A percentile compares a stretch with the other conserved stretches of the same genome.
Evolutionary conservation across 148 eudicot species (phyloP).

Genomic region (Rhododendron vialii): DNA sequence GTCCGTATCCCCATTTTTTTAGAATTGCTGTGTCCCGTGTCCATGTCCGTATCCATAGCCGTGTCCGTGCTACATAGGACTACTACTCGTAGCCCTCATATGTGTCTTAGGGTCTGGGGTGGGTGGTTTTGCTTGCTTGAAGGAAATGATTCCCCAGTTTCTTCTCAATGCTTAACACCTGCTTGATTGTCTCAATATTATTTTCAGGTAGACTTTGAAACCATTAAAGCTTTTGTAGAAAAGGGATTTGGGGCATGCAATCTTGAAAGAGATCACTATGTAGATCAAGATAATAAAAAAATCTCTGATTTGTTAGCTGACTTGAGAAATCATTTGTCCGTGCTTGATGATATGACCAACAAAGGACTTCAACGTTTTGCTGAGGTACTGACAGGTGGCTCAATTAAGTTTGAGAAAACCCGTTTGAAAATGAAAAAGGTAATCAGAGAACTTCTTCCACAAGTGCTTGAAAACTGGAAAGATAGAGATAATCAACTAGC

Average conservation of each 20-base stretch:
- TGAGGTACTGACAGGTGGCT: slow-evolving; percentile 44
- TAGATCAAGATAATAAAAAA: slow-evolving; percentile 14
- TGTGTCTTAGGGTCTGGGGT: neutral
- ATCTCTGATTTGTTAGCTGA: slow-evolving; percentile 14
- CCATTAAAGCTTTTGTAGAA: slow-evolving; percentile 40
- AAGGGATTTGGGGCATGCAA: slow-evolving; percentile 39
- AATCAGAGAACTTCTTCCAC: slow-evolving; percentile 38
- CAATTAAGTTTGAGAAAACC: slow-evolving; percentile 46
- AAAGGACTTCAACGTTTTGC: slow-evolving; percentile 50
- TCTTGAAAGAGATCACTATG: slow-evolving; percentile 9
- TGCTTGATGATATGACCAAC: slow-evolving; percentile 63
- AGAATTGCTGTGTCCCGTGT: no score
- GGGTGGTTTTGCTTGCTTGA: neutral
- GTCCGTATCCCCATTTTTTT: no score
- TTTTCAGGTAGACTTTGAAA: slow-evolving; percentile 56
- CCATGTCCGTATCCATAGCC: no score
- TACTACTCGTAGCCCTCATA: neutral
- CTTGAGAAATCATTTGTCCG: slow-evolving; percentile 23
- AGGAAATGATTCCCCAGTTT: neutral
- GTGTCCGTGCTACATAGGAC: no score
- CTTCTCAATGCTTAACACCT: slow-evolving; percentile 2
- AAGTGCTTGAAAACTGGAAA: slow-evolving; percentile 15
- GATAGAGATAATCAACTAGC: slow-evolving; percentile 12
- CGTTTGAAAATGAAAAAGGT: slow-evolving; percentile 52
- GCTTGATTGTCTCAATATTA: neutral